Evolutionary conservation across 176 grass and related monocot genomes (phyloP).

Genomic region (Oryza nivara): DNA sequence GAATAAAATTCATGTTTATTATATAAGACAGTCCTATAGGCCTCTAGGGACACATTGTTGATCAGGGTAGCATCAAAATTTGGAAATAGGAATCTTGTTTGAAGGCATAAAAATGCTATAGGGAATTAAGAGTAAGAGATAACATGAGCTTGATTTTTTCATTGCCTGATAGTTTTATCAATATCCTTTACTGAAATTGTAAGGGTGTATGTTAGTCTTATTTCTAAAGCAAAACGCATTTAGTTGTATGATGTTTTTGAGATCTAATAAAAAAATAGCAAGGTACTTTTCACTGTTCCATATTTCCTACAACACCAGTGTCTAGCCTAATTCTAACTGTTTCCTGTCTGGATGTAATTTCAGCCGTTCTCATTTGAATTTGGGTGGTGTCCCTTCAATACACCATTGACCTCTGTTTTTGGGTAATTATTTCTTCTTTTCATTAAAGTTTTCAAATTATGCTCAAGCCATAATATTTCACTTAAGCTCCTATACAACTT

Average conservation of each 20-base stretch:
- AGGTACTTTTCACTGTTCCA: neutral
- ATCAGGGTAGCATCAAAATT: neutral
- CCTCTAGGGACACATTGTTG: neutral
- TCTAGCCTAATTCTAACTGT: neutral
- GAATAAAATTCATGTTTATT: neutral
- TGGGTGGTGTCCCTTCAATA: slow-evolving; percentile 42
- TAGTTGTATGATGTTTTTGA: neutral
- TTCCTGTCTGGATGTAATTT: slow-evolving; percentile 7
- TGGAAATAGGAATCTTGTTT: neutral
- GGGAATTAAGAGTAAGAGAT: neutral
- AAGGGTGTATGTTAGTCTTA: slow-evolving; percentile 1
- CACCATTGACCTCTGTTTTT: slow-evolving; percentile 51
- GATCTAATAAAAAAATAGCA: neutral
- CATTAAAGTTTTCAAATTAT: neutral
- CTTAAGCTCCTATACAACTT: neutral
- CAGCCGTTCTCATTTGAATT: slow-evolving; percentile 46
- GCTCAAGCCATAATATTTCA: slow-evolving; percentile 1
- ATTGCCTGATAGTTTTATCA: neutral
- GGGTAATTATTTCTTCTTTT: slow-evolving; percentile 54
- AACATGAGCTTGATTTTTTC: neutral
- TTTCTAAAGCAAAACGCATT: neutral
- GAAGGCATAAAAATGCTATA: neutral
- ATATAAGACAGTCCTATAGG: neutral
- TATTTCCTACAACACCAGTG: neutral
- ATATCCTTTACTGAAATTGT: neutral